Evolutionary conservation across 257 asterid genomes (phyloP).

Genomic region (Solanum microdontum): DNA sequence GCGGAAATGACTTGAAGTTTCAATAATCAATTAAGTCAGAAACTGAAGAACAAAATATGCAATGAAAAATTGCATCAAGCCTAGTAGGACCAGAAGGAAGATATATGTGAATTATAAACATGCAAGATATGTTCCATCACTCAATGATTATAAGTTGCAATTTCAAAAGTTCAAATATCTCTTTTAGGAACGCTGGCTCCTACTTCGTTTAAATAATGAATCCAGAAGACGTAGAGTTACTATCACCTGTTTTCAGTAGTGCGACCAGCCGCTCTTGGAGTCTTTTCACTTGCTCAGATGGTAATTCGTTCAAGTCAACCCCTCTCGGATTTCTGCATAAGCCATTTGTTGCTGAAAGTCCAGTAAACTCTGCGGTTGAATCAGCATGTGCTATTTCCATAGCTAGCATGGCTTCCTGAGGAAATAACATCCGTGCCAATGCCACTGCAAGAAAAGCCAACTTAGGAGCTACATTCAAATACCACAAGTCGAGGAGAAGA

Average conservation of each 20-base stretch:
- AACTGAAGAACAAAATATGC: background rate
- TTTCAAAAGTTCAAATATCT: background rate
- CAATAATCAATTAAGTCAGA: background rate
- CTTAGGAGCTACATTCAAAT: background rate
- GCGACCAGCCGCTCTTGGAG: slow-evolving; percentile 56
- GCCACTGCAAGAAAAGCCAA: slow-evolving; percentile 42
- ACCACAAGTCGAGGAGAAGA: background rate
- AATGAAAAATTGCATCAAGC: background rate
- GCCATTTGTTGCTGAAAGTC: slow-evolving; percentile 50
- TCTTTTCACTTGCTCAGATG: slow-evolving; percentile 68
- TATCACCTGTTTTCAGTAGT: slow-evolving; percentile 69
- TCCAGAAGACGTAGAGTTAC: background rate
- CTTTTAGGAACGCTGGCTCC: background rate
- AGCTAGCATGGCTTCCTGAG: slow-evolving; percentile 69
- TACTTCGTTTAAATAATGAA: background rate
- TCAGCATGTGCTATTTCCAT: slow-evolving; percentile 78
- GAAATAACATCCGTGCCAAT: slow-evolving; percentile 73
- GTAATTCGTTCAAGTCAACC: slow-evolving; percentile 59
- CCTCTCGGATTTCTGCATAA: slow-evolving; percentile 33
- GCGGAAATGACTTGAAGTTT: background rate
- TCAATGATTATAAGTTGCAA: background rate
- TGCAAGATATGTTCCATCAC: background rate
- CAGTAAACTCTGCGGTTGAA: slow-evolving; percentile 54
- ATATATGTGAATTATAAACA: background rate
- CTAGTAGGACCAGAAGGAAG: background rate